These are phyloP conservation scores for Vachellia collinsii DNA, from an alignment of 306 rosid genomes.

Conservation along the genomic window DNA sequence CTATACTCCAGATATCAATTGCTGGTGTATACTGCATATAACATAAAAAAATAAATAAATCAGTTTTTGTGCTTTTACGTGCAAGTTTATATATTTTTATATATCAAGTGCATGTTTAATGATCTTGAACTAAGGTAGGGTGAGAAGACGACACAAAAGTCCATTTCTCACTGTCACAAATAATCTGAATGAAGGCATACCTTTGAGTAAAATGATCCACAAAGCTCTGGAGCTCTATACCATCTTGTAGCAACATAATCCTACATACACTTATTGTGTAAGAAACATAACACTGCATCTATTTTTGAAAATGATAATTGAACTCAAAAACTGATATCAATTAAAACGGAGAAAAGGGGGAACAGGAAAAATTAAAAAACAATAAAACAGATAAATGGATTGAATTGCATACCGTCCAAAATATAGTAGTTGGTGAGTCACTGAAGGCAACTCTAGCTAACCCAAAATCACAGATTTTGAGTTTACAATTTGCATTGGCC, in stretches of 20 bases:
- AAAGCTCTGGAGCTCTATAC: constrained; percentile 98
- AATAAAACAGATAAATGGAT: neutral
- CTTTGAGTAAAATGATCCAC: constrained; percentile 97
- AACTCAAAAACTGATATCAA: neutral
- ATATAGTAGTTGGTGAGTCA: constrained; percentile 89
- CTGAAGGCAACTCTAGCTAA: constrained; percentile 95
- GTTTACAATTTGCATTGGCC: constrained; percentile 96
- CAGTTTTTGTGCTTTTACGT: neutral
- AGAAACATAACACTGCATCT: constrained; percentile 18
- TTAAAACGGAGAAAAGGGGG: neutral
- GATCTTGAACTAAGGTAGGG: neutral
- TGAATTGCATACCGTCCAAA: constrained; percentile 83
- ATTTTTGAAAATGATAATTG: neutral
- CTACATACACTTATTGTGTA: constrained; percentile 47
- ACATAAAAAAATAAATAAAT: neutral
- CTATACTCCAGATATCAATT: constrained; percentile 98
- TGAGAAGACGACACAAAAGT: neutral
- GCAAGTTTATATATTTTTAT: neutral
- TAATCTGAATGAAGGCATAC: constrained; percentile 48
- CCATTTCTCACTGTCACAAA: neutral
- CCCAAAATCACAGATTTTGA: constrained; percentile 96
- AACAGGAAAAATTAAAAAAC: neutral
- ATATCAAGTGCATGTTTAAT: neutral
- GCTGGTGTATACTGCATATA: constrained; percentile 89
- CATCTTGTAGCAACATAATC: constrained; percentile 99